Base-by-base conservation (phyloP, 2,329 filamentous ascomycete species). In the Talaromyces sp. region DNA sequence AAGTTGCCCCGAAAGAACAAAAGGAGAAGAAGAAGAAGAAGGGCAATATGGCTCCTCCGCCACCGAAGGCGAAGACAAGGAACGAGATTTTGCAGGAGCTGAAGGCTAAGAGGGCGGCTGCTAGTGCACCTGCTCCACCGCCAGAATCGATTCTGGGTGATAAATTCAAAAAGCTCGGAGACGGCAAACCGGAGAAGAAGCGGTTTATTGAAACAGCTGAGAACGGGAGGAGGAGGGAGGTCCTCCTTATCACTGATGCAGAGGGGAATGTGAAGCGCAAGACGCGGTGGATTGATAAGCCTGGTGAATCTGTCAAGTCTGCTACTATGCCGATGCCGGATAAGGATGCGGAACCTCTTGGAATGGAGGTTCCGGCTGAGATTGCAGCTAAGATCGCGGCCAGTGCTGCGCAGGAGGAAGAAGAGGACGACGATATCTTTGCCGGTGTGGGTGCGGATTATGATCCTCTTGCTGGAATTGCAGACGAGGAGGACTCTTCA, bases 251-350 rank as follows among this genome's bases (percentile, higher is more conserved):
- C 14, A 81, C 80, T 6, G 82, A 85, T 56, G 77, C 79, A 17
- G 75, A 86, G 49, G 85, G 84, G 13, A 83, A 81, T 36, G 80
- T 82, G 47, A 87, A 86, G 69, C 77, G 81, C 55, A 86, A 85
- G 65, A 76, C 83, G 16, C 75, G 81, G 55, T 86, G 84, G 73
- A 68, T 80, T 41, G 72, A 71, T 62, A 73, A 68, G 50, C 60
- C 66, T 13, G 66, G 69, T 16, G 62, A 71, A 39, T 51, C 64
- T 29, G 59, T 65, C 17, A 54, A 42, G 6, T 53, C 49, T 30
- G 35, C 51, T 11, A 49, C 52, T 49, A 61, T 79, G 11, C 68
- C 75, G 10, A 70, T 75, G 51, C 74, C 76, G 11, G 66, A 77
- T 47, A 77, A 80, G 54, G 69, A 74, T 51, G 70, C 69, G 3